A percentile compares a stretch with the other conserved stretches of the same genome.
These are phyloP conservation scores for Pythium diclinum DNA, from an alignment of 352 stramenopile genomes.

Conservation along the genomic window DNA sequence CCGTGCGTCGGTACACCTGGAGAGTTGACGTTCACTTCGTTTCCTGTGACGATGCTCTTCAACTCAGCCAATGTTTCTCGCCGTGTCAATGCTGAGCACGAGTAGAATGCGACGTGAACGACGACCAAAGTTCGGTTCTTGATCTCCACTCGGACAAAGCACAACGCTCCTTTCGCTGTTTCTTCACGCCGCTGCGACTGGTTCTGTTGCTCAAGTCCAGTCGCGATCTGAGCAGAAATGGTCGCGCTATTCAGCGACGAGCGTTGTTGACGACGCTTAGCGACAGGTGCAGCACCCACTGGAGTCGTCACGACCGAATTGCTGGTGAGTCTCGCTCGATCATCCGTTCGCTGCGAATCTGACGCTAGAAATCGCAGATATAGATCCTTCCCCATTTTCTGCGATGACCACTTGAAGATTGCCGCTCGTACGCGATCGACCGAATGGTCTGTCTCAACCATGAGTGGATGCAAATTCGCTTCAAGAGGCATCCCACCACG, in stretches of 20 bases:
- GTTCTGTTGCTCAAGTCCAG: constrained; percentile 20
- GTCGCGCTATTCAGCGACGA: constrained; percentile 33
- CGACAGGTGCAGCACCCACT: neutral
- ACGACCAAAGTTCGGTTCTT: constrained; percentile 78
- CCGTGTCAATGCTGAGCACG: constrained; percentile 55
- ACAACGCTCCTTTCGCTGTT: constrained; percentile 43
- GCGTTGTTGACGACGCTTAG: constrained; percentile 31
- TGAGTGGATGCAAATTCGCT: constrained; percentile 10
- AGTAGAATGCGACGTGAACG: constrained; percentile 86
- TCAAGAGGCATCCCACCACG: constrained; percentile 22
- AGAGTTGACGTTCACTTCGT: constrained; percentile 24
- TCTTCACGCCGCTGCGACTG: constrained; percentile 21
- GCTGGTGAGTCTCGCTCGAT: neutral
- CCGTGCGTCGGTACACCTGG: neutral
- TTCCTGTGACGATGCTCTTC: constrained; percentile 57
- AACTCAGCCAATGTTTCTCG: constrained; percentile 71
- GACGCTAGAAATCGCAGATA: constrained; percentile 70
- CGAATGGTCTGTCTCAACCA: constrained; percentile 56
- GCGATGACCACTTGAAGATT: constrained; percentile 75
- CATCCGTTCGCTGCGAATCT: constrained; percentile 4
- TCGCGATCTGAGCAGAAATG: constrained; percentile 37
- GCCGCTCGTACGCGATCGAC: constrained; percentile 51
- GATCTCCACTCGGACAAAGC: constrained; percentile 78
- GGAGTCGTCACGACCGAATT: constrained; percentile 23
- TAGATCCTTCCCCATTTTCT: constrained; percentile 71